Base-by-base conservation (phyloP, 169 alveolate genomes). In the Eimeria falciformis region DNA sequence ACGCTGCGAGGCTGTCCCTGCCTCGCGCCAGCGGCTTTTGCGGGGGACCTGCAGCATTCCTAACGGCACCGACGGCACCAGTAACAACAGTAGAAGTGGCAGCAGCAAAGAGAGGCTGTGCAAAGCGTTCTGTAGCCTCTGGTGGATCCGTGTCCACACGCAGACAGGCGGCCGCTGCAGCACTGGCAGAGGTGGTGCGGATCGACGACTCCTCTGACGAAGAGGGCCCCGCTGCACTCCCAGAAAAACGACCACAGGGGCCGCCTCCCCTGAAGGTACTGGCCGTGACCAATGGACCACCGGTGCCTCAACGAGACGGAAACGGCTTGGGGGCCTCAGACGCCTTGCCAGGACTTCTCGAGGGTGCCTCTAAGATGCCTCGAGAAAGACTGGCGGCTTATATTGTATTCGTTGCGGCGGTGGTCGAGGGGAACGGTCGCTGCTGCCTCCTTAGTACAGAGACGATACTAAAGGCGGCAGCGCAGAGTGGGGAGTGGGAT, bases 191-290 rank as follows among this genome's bases (percentile, higher is more conserved):
- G 50, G 90, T 81, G 53, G 90, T 81, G 53, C 75, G 77, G 25
- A 81, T 81, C 21, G 90, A 81, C 29, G 90, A 81, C 68, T 81
- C 90, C 27, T 81, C 90, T 37, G 90, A 81, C 77, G 90, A 81
- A 55, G 90, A 53, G 77, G 87, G 29, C 37, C 27, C 50, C 18
- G 46, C 29, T 56, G 65, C 37, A 47, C 29, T 11, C 21, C 12
- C 68, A 37, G 21, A 27, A 29, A 7, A 18, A 21, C 75, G 29
- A 0, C 77, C 33, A 14, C 23, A 18, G 12, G 14, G 45, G 21
- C 3, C 0, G 40, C 23, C 25, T 18, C 2, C 78, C 3, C 29
- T 3, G 23, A 56, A 5, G 90, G 58, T 17, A 73, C 33, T 40
- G 9, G 66, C 17, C 40, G 73, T 11, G 33, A 47, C 17, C 47